Evolutionary conservation across 768 basidiomycete genomes (phyloP), one percentile per base, ranked within the genome.

Genomic region (Suillus sp.): DNA sequence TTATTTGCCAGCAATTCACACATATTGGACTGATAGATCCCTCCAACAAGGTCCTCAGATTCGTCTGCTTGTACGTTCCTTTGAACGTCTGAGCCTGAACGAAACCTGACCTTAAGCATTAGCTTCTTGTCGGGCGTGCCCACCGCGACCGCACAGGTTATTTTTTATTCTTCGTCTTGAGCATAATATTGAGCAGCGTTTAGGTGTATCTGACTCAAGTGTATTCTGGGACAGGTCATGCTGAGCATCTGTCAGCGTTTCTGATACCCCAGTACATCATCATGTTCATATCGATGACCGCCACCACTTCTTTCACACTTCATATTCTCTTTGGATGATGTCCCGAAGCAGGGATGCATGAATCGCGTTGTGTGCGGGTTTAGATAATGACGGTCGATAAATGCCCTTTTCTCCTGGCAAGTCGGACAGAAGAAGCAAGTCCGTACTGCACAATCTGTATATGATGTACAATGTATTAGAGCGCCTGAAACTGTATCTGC

Each of bases 151-250:
- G 81, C 81, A 4, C 86, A 88, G 77, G 84, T 86, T 47, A 47
- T 63, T 59, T 20, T 37, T 50, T 8, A 4, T 54, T 22, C 34
- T 60, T 25, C 56, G 37, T 64, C 62, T 38, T 4, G 34, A 53
- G 25, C 5, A 42, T 32, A 43, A 3, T 18, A 48, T 27, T 58
- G 20, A 58, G 47, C 4, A 32, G 34, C 42, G 30, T 58, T 40
- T 66, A 89, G 82, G 87, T 89, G 0, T 83, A 81, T 62, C 73
- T 90, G 42, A 89, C 87, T 1, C 88, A 90, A 67, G 82, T 87
- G 10, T 84, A 87, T 68, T 88, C 86, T 53, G 86, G 84, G 2
- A 87, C 86, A 1, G 89, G 90, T 34, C 80, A 76, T 34, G 85
- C 87, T 6, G 86, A 87, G 55, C 82, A 88, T 66, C 73, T 90